Conservation (phyloP, 2,329 filamentous ascomycete genomes). For the Sporothrix variecibatus region DNA sequence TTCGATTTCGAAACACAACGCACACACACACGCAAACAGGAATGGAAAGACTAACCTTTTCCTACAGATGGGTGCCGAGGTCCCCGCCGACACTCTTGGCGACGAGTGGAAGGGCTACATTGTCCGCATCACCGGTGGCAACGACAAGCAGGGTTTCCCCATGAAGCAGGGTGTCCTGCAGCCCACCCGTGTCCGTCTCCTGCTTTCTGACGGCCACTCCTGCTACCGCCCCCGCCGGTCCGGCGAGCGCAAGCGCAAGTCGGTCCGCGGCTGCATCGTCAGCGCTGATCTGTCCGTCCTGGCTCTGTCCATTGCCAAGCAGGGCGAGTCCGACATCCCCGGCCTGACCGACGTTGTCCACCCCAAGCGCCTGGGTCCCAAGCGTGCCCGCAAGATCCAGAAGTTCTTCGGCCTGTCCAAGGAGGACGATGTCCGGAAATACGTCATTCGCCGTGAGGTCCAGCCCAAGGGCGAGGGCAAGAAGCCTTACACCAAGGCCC, state of each 20-base stretch:
- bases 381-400: slow-evolving; percentile 99
- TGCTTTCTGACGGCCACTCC: slow-evolving; percentile 94
- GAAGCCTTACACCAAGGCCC: slow-evolving; percentile 99
- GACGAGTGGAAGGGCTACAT: slow-evolving; percentile 99
- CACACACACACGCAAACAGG: neutral
- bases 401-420: slow-evolving; percentile 99
- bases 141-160: slow-evolving; percentile 99
- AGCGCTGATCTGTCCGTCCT: slow-evolving; percentile 93
- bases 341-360: slow-evolving; percentile 96
- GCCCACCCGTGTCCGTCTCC: slow-evolving; percentile 95
- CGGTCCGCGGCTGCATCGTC: slow-evolving; percentile 98
- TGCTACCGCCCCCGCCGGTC: slow-evolving; percentile 98
- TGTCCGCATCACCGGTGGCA: slow-evolving; percentile 98
- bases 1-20: neutral
- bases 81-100: slow-evolving; percentile 90
- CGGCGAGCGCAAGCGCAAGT: slow-evolving; percentile 99
- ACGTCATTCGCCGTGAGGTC: slow-evolving; percentile 98
- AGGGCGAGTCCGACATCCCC: slow-evolving; percentile 91
- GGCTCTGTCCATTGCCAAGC: slow-evolving; percentile 94
- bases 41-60: neutral
- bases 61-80: slow-evolving; percentile 81
- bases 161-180: slow-evolving; percentile 99
- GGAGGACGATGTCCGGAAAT: slow-evolving; percentile 99
- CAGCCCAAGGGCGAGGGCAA: slow-evolving; percentile 97
- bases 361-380: slow-evolving; percentile 99